A percentile compares a stretch with the other conserved stretches of the same genome.
phyloP scores from a whole-genome alignment of 164 flowering plant genomes.

The Sedum album region DNA sequence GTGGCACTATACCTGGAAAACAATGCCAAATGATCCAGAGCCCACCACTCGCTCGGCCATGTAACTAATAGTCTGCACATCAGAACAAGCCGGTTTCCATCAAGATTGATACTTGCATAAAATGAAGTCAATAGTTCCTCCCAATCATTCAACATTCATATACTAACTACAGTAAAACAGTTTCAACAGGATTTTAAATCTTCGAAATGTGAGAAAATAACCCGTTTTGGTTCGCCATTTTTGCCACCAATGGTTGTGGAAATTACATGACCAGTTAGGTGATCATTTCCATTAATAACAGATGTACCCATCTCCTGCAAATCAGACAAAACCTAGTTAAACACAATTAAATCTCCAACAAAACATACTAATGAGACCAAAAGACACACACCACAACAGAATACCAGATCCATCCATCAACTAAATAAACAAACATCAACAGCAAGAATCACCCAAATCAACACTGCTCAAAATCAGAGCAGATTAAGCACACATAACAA shows the following conservation, averaged over 20 bases:
- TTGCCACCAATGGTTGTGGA: background rate
- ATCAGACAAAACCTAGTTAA: too few species aligned
- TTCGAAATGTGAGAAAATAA: background rate
- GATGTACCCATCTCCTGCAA: background rate
- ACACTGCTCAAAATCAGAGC: too few species aligned
- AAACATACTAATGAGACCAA: too few species aligned
- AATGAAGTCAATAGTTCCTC: background rate
- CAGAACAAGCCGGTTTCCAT: background rate
- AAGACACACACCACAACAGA: too few species aligned
- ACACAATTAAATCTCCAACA: too few species aligned
- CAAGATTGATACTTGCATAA: background rate
- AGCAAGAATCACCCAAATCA: too few species aligned
- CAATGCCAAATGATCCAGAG: constrained; percentile 1
- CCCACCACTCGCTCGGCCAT: constrained; percentile 7
- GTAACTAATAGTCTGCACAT: constrained; percentile 3
- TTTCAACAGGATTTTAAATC: background rate
- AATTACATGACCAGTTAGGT: background rate
- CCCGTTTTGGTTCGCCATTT: background rate
- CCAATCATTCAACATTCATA: background rate
- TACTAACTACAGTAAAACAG: background rate
- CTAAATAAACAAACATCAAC: too few species aligned
- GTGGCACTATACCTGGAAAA: background rate
- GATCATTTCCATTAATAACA: background rate
- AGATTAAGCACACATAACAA: too few species aligned
- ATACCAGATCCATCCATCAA: too few species aligned